A percentile compares a stretch with the other conserved stretches of the same genome.
These are phyloP conservation scores for Fagopyrum esculentum DNA, from an alignment of 148 eudicot genomes.

Conservation along the genomic window DNA sequence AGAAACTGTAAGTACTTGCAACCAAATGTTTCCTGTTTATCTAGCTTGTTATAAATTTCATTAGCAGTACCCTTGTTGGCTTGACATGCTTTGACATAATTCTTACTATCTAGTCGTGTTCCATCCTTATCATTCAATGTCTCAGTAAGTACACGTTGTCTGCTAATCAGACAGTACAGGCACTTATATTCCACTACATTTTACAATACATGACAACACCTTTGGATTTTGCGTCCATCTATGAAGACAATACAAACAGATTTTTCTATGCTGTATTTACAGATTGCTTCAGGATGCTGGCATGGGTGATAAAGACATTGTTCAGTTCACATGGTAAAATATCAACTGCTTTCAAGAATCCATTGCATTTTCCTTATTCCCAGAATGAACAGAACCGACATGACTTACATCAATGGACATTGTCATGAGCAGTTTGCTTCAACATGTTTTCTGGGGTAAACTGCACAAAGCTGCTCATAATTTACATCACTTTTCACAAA, in stretches of 20 bases:
- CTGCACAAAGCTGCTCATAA: no score
- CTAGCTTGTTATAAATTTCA: slow-evolving; percentile 7
- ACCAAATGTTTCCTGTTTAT: not conserved
- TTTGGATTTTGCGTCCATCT: no score
- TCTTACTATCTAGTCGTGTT: slow-evolving; percentile 73
- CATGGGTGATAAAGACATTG: slow-evolving; percentile 59
- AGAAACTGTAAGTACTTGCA: slow-evolving; percentile 49
- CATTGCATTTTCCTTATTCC: no score
- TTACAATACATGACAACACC: not conserved
- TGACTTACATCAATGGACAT: no score
- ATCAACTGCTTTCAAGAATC: no score
- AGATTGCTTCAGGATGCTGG: slow-evolving; percentile 95
- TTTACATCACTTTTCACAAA: no score
- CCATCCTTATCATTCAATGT: slow-evolving; percentile 85
- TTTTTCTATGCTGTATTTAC: not conserved
- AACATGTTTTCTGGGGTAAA: no score
- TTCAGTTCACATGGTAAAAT: slow-evolving; percentile 72
- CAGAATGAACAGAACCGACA: no score
- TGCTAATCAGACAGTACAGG: not conserved
- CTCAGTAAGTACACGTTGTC: slow-evolving; percentile 49
- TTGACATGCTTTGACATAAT: slow-evolving; percentile 18
- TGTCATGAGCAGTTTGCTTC: no score
- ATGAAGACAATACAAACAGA: no score
- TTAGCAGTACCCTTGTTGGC: not conserved
- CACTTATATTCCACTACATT: not conserved